phyloP scores from a whole-genome alignment of 2,329 filamentous ascomycete genomes.

The Fusarium algeriense region DNA sequence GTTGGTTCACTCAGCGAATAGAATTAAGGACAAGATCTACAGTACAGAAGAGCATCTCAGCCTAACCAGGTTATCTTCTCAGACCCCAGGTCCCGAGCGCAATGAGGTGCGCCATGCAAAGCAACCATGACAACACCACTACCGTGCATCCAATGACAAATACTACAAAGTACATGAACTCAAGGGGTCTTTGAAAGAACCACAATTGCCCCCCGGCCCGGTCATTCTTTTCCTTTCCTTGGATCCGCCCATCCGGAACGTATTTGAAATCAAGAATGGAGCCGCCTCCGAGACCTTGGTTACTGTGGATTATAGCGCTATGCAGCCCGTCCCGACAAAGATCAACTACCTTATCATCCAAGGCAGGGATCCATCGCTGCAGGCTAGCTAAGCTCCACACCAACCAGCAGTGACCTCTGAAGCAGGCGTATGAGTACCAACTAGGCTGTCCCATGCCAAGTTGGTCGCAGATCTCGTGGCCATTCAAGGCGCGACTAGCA shows the following conservation, averaged over 20 bases:
- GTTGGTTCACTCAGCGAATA: not conserved
- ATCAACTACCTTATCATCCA: constrained; percentile 45
- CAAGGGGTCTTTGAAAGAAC: constrained; percentile 42
- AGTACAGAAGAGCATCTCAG: not conserved
- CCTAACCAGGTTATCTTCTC: not conserved
- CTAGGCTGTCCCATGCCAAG: constrained; percentile 51
- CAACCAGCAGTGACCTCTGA: constrained; percentile 50
- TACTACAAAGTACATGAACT: constrained; percentile 42
- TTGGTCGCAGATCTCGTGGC: constrained; percentile 53
- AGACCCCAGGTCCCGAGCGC: not conserved
- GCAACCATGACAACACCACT: not conserved
- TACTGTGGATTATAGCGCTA: constrained; percentile 46
- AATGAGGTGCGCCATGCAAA: constrained; percentile 7
- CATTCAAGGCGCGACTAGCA: constrained; percentile 54
- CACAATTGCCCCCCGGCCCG: constrained; percentile 18
- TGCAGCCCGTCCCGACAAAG: constrained; percentile 47
- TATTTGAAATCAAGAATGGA: constrained; percentile 53
- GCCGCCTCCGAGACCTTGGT: constrained; percentile 42
- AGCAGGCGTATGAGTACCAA: constrained; percentile 46
- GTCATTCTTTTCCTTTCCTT: constrained; percentile 41
- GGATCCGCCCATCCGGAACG: constrained; percentile 43
- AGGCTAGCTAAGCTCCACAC: constrained; percentile 45
- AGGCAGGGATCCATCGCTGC: constrained; percentile 42
- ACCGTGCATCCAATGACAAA: constrained; percentile 37
- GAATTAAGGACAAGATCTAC: not conserved